Base-by-base conservation (phyloP, 345 rosid genomes). In the Murraya koenigii region DNA sequence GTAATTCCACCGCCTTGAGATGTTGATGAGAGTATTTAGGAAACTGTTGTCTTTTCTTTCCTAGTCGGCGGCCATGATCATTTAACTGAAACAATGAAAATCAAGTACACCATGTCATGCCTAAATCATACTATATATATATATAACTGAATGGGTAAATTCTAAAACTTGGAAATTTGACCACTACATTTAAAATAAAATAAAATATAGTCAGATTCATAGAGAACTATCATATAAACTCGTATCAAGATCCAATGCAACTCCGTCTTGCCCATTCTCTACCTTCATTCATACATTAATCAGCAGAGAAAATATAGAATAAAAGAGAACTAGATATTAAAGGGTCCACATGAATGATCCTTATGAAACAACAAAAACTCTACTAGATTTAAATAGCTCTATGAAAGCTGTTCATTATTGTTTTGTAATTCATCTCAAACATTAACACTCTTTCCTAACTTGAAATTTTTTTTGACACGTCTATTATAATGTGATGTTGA, bases 1-100 rank as follows among this genome's bases (percentile, higher is more conserved):
- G 17, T 4, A 71, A 71, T 33, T 55, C 47, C 58, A 62, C 77
- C 19, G 41, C 47, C 75, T 71, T 71, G 32, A 71, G 75, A 8
- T 56, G 61, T 20, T 30, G 28, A 71, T 26, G 58, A 0, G 7
- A 4, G 61, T 41, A 60, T 17, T 15, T 60, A 38, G 33, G 44
- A 17, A 23, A 36, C 11, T 17, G 4, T 13, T 17, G 67, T 35
- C 3, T 28, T 73, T 13, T 15, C 22, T 65, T 33, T 61, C 32
- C 23, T 4, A 20, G 5, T 17, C 33, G 41, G 9, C 15, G 28
- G 14, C 38, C 67, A 63, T 15, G 19, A 63, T 15, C 25, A 4
- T n/a, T 9, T 59, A 58, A 36, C 35, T 23, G 49, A 30, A 22
- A 41, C 13, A 58, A 11, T 15, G 10, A 33, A 58, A n/a, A 5